Evolutionary conservation across 1,139 yeast species (phyloP).

Genomic region (Diutina rugosa): DNA sequence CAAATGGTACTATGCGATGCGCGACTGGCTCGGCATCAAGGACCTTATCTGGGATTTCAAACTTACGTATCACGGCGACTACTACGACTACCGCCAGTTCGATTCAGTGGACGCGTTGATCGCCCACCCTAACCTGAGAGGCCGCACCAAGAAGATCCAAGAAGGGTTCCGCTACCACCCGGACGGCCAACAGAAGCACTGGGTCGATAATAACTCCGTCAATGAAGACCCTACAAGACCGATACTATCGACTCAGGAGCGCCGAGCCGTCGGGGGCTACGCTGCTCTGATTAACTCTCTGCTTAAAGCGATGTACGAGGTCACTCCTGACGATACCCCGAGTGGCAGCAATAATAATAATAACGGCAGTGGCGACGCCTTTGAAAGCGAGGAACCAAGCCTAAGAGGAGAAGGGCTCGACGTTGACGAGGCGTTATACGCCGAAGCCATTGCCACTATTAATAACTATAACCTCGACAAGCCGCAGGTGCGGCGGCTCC

Average conservation of each 20-base stretch:
- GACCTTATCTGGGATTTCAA: slow-evolving; percentile 73
- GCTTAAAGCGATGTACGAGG: background rate
- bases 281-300: background rate
- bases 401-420: slow-evolving; percentile 18
- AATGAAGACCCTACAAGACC: background rate
- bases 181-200: slow-evolving; percentile 72
- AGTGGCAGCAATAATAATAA: background rate
- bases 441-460: slow-evolving; percentile 19
- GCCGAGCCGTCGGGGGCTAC: background rate
- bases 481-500: slow-evolving; percentile 17
- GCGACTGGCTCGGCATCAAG: slow-evolving; percentile 63
- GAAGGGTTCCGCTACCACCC: slow-evolving; percentile 75
- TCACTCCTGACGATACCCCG: background rate
- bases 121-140: slow-evolving; percentile 55
- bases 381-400: slow-evolving; percentile 5
- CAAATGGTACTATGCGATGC: slow-evolving; percentile 44
- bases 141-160: slow-evolving; percentile 60
- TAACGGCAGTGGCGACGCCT: background rate
- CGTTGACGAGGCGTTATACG: slow-evolving; percentile 26
- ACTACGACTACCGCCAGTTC: slow-evolving; percentile 66
- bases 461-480: slow-evolving; percentile 30
- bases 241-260: background rate
- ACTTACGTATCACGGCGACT: slow-evolving; percentile 56
- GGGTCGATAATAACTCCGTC: slow-evolving; percentile 32
- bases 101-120: slow-evolving; percentile 66